Percentiles rank a stretch among this genome's conserved stretches.
These are phyloP conservation scores for Phytophthora foliorum DNA, from an alignment of 352 stramenopile genomes.

Conservation along the genomic window DNA sequence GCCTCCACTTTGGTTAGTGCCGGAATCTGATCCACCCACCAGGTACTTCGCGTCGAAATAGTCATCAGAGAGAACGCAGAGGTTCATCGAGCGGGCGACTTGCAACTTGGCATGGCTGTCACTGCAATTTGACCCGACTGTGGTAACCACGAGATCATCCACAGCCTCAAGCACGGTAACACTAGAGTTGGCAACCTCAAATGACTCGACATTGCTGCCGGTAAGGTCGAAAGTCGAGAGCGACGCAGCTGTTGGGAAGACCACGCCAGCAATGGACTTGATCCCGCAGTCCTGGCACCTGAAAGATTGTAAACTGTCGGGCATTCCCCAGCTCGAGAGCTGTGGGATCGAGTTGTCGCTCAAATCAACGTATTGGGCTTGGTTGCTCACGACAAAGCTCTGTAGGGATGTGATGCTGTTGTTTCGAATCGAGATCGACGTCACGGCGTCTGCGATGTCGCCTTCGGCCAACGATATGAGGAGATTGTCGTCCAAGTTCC, in stretches of 20 bases:
- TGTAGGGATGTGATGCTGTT: constrained; percentile 48
- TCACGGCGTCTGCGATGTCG: constrained; percentile 32
- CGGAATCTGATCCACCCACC: constrained; percentile 16
- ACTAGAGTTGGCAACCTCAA: constrained; percentile 47
- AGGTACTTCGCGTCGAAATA: constrained; percentile 44
- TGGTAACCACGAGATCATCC: constrained; percentile 43
- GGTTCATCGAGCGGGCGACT: constrained; percentile 34
- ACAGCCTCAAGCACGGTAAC: constrained; percentile 36
- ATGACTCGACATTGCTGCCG: constrained; percentile 38
- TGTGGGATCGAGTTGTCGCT: constrained; percentile 40
- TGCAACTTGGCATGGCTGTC: constrained; percentile 28
- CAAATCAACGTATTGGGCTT: constrained; percentile 38
- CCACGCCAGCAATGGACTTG: constrained; percentile 33
- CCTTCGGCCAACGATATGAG: constrained; percentile 24
- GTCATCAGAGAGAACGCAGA: constrained; percentile 45
- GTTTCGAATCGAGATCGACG: constrained; percentile 46
- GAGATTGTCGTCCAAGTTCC: constrained; percentile 36
- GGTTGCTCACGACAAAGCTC: constrained; percentile 28
- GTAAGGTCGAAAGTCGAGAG: constrained; percentile 43
- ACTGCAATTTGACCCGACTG: constrained; percentile 31
- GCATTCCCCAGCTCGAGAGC: constrained; percentile 43
- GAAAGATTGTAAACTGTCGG: constrained; percentile 41
- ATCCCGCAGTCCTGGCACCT: constrained; percentile 45
- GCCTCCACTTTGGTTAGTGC: constrained; percentile 9
- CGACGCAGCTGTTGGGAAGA: constrained; percentile 33